Evolutionary conservation across 2,329 filamentous ascomycete genomes (phyloP).

Genomic region (Phialophora chinensis): DNA sequence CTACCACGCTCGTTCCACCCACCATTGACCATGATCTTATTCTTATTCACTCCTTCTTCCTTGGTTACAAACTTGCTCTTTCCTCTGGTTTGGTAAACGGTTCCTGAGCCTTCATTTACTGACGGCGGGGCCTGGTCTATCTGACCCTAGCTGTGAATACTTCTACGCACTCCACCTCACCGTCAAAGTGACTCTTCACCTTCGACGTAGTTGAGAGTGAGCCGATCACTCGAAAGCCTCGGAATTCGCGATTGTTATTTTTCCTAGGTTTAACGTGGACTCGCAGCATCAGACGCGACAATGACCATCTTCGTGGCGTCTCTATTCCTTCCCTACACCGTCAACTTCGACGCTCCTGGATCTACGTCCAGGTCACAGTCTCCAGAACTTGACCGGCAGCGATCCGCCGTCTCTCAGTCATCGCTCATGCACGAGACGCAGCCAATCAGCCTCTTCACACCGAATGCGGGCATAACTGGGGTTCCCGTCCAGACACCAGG

Average conservation of each 20-base stretch:
- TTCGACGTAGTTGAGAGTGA: not conserved
- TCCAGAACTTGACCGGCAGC: slow-evolving; percentile 15
- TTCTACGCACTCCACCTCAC: not conserved
- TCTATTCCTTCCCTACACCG: slow-evolving; percentile 85
- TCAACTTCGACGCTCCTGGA: slow-evolving; percentile 74
- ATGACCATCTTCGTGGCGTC: slow-evolving; percentile 68
- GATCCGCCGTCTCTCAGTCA: slow-evolving; percentile 14
- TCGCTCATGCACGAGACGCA: slow-evolving; percentile 6
- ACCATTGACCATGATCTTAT: not conserved
- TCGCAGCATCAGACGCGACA: slow-evolving; percentile 9
- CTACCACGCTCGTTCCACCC: slow-evolving; percentile 8
- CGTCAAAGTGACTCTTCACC: not conserved
- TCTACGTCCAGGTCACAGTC: slow-evolving; percentile 18
- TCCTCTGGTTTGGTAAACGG: not conserved
- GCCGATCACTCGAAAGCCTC: not conserved
- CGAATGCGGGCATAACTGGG: slow-evolving; percentile 12
- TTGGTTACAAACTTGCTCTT: not conserved
- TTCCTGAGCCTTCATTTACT: not conserved
- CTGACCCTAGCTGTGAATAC: not conserved
- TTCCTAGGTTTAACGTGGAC: not conserved
- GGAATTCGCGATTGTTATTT: not conserved
- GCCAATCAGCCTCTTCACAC: slow-evolving; percentile 33
- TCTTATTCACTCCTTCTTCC: slow-evolving; percentile 10
- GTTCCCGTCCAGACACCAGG: slow-evolving; percentile 21
- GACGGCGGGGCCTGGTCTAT: not conserved